Conservation (phyloP, 805 yeast genomes). For the Maudiozyma serrabonitensis region DNA sequence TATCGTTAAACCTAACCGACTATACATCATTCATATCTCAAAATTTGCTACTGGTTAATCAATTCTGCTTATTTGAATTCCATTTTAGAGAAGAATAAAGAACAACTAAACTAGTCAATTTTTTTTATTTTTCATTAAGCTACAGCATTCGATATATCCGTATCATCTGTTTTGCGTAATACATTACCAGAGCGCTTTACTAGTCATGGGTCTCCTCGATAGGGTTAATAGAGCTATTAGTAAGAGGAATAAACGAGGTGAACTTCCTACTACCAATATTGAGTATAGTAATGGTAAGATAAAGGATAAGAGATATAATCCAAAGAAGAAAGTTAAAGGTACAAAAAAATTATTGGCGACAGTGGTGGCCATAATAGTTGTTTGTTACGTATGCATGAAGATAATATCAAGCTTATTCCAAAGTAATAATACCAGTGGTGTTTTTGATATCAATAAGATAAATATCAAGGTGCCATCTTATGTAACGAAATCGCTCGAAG, state of each 20-base stretch:
- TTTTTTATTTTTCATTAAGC: too few relatives aligned
- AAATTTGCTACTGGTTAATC: too few relatives aligned
- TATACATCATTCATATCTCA: too few relatives aligned
- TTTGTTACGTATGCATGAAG: neutral
- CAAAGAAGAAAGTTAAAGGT: neutral
- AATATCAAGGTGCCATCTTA: slow-evolving; percentile 1
- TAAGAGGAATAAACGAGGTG: neutral
- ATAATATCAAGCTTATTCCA: neutral
- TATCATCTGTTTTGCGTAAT: neutral
- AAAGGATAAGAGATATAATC: slow-evolving; percentile 1
- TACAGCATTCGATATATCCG: neutral
- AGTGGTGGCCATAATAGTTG: neutral
- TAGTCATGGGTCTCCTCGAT: neutral
- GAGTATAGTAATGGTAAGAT: neutral
- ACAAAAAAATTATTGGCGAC: neutral
- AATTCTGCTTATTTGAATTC: too few relatives aligned
- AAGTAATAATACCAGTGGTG: too few relatives aligned
- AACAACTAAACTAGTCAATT: too few relatives aligned
- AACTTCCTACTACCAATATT: neutral
- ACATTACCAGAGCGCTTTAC: neutral
- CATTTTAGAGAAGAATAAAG: too few relatives aligned
- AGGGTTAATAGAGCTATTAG: neutral
- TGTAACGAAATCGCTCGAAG: slow-evolving; percentile 15
- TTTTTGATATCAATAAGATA: neutral
- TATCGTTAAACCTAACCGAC: too few relatives aligned